Evolutionary conservation across 2,329 filamentous ascomycete genomes (phyloP), one percentile per base, ranked within the genome.

Genomic region (Fusarium algeriense): DNA sequence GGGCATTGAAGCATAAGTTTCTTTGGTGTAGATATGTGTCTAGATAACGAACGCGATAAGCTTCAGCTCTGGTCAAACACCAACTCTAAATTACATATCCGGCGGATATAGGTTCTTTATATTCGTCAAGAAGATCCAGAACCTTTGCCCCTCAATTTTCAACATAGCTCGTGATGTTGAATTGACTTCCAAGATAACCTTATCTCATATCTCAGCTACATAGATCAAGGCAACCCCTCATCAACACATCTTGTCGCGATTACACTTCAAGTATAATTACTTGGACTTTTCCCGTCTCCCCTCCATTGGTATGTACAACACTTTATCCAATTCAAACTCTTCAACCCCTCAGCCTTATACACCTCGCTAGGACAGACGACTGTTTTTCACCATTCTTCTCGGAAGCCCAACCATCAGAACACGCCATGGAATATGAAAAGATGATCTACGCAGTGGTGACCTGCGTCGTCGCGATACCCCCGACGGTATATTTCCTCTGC

Each of bases 321-420:
- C 23, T 26, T 20, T 26, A 5, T 15, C 5, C 6, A 11, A 0
- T 15, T 23, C 23, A 4, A 26, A 2, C 6, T 15, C n/a, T 4
- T 23, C 15, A 20, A 26, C 4, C 6, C 11, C 41, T 44, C 41
- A 23, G 17, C 41, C 41, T 17, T 17, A 9, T 26, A 9, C 9
- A 7, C 10, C 30, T 30, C 30, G 30, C 30, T 30, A 7, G 10
- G 17, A 20, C 41, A 43, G 9, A 14, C 23, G 11, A 44, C 6
- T 15, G 15, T 13, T 13, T 7, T 15, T 15, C 40, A 14, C 13
- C 12, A 41, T 10, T 23, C 19, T 34, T 34, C 32, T 44, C 23
- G 14, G 9, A 12, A 23, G 6, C 12, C 20, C 20, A 23, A 26
- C 6, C 20, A 43, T 2, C 15, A 44, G 7, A 26, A 17, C 38